These are phyloP conservation scores for Metschnikowia dekortorum DNA, from an alignment of 805 yeast species.

Conservation along the genomic window DNA sequence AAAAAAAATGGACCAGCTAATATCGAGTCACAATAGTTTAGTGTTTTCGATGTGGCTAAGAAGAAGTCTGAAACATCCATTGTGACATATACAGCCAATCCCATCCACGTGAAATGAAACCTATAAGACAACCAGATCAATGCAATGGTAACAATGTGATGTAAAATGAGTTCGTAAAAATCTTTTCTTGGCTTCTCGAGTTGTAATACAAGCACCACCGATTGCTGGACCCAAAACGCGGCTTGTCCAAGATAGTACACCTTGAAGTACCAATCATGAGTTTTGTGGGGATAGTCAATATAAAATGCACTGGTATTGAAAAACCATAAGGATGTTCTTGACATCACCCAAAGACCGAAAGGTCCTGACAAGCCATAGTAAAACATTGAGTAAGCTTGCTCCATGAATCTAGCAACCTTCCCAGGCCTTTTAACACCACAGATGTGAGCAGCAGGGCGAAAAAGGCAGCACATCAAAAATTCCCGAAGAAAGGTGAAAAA, in stretches of 20 bases:
- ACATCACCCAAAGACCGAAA: slow-evolving; percentile 84
- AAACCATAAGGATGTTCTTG: slow-evolving; percentile 76
- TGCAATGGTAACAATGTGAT: slow-evolving; percentile 87
- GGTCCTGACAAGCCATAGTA: slow-evolving; percentile 83
- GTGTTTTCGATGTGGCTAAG: slow-evolving; percentile 76
- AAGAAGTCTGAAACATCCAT: slow-evolving; percentile 96
- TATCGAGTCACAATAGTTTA: slow-evolving; percentile 75
- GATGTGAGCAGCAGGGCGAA: slow-evolving; percentile 63
- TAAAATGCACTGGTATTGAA: slow-evolving; percentile 84
- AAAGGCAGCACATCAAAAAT: slow-evolving; percentile 77
- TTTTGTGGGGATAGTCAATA: slow-evolving; percentile 74
- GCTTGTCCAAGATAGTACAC: slow-evolving; percentile 87
- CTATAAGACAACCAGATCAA: slow-evolving; percentile 83
- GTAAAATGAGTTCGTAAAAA: slow-evolving; percentile 83
- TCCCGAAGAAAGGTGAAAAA: slow-evolving; percentile 90
- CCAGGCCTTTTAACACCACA: slow-evolving; percentile 49
- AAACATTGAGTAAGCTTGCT: slow-evolving; percentile 80
- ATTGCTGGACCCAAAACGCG: slow-evolving; percentile 96
- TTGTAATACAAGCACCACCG: slow-evolving; percentile 73
- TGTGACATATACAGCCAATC: slow-evolving; percentile 82
- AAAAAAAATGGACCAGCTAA: slow-evolving; percentile 61
- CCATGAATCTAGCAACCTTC: slow-evolving; percentile 80
- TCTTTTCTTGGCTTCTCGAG: slow-evolving; percentile 96
- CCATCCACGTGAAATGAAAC: slow-evolving; percentile 96
- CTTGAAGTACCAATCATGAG: slow-evolving; percentile 68